These are phyloP conservation scores for Teratosphaeriaceae sp. DNA, from an alignment of 2,329 filamentous ascomycete species.

Conservation along the genomic window DNA sequence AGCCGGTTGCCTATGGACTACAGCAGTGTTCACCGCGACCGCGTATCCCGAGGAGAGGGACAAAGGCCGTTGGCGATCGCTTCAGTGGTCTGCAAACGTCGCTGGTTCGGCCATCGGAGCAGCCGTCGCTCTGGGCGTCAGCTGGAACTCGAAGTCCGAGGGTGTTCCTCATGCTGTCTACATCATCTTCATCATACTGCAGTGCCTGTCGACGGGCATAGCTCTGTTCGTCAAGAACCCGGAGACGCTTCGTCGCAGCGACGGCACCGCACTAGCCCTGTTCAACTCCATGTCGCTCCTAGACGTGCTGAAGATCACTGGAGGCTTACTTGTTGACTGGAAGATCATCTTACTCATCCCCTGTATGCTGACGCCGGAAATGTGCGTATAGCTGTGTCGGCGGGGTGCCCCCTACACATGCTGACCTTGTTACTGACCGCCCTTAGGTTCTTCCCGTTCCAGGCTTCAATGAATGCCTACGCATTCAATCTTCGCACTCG, in stretches of 20 bases:
- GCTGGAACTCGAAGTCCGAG: slow-evolving; percentile 8
- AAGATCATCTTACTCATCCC: slow-evolving; percentile 14
- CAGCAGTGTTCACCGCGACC: slow-evolving; percentile 45
- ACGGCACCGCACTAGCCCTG: slow-evolving; percentile 11
- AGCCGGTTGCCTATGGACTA: slow-evolving; percentile 45
- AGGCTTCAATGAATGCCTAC: slow-evolving; percentile 14
- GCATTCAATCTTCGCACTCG: slow-evolving; percentile 13
- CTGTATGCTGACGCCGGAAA: slow-evolving; percentile 14
- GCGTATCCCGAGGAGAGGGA: slow-evolving; percentile 24
- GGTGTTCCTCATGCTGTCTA: slow-evolving; percentile 11
- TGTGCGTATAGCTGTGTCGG: not conserved
- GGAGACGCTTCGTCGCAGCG: slow-evolving; percentile 11
- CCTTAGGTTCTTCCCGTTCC: slow-evolving; percentile 12
- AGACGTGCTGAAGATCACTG: slow-evolving; percentile 10
- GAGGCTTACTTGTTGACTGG: slow-evolving; percentile 10
- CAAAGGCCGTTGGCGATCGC: slow-evolving; percentile 19
- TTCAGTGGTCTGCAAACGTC: slow-evolving; percentile 7
- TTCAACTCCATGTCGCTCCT: slow-evolving; percentile 5
- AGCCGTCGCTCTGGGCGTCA: slow-evolving; percentile 7
- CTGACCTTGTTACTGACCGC: too few relatives aligned
- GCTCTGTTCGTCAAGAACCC: slow-evolving; percentile 9
- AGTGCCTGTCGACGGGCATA: slow-evolving; percentile 10
- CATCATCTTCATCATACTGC: slow-evolving; percentile 12
- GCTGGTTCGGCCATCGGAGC: slow-evolving; percentile 6
- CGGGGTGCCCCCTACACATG: too few relatives aligned